These are phyloP conservation scores for Rhodomyrtus tomentosa DNA, from an alignment of 345 rosid species.

Conservation along the genomic window DNA sequence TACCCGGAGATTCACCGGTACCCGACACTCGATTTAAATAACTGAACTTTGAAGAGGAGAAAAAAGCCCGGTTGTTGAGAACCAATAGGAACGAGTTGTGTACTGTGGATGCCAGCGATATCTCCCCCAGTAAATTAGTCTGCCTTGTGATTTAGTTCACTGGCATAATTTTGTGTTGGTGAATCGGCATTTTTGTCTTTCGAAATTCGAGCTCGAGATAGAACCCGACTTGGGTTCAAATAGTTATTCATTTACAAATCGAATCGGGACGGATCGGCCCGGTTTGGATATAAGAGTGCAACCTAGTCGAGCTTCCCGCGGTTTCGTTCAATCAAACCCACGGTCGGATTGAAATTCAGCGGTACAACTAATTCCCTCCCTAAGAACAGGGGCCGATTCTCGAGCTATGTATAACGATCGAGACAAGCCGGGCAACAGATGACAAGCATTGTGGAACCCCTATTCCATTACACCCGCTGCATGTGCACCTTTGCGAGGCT, in stretches of 20 bases:
- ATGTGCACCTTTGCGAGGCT: neutral
- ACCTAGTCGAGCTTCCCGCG: rapidly evolving
- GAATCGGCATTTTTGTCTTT: no score
- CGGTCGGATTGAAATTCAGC: neutral
- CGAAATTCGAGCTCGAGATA: neutral
- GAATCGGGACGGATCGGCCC: neutral
- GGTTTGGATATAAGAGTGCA: neutral
- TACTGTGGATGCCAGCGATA: no score
- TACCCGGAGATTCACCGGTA: neutral
- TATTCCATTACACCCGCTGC: no score
- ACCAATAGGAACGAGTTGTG: neutral
- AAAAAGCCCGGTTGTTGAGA: neutral
- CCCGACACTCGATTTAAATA: neutral
- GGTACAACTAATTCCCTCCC: neutral
- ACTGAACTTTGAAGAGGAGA: neutral
- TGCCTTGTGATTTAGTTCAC: no score
- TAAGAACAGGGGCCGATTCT: neutral
- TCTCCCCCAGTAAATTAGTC: no score
- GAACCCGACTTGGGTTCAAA: neutral
- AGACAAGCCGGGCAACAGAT: neutral
- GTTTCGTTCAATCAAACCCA: neutral
- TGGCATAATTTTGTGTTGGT: neutral
- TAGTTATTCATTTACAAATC: neutral
- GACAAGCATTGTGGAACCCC: neutral
- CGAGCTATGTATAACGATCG: neutral